phyloP scores from a whole-genome alignment of 2,329 filamentous ascomycete species.

The Aureobasidium subglaciale region DNA sequence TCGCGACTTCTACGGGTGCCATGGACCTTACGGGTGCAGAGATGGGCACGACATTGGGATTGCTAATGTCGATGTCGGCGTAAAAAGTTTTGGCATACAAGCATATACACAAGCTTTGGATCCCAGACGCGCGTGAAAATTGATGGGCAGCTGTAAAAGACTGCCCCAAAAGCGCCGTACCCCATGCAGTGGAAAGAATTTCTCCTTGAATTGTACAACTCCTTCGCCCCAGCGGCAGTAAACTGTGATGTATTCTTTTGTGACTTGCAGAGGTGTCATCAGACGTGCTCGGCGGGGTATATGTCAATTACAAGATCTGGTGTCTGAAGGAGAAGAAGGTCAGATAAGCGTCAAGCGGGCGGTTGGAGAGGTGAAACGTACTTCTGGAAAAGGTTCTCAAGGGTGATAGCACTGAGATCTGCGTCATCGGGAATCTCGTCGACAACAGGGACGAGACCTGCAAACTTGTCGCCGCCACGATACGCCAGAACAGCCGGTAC shows the following conservation, averaged over 20 bases:
- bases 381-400: constrained; percentile 53
- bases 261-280: not conserved
- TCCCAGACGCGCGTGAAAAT: not conserved
- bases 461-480: constrained; percentile 81
- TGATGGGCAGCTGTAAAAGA: not conserved
- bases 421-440: constrained; percentile 68
- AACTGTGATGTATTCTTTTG: not conserved
- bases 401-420: constrained; percentile 43
- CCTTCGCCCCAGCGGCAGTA: not conserved
- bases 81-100: not conserved
- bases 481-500: constrained; percentile 88
- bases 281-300: not conserved
- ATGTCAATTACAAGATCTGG: constrained; percentile 15
- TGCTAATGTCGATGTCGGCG: too few species aligned
- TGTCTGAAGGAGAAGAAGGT: constrained; percentile 4
- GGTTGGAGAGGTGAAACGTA: constrained; percentile 28
- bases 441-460: constrained; percentile 79
- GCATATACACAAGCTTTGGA: not conserved
- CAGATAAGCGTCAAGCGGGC: not conserved
- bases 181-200: not conserved
- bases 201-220: not conserved
- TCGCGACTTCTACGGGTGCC: not conserved
- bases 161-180: not conserved
- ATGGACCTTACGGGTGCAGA: not conserved
- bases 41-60: too few species aligned